These are phyloP conservation scores for Pseudoperonospora humuli DNA, from an alignment of 352 stramenopile genomes.

Conservation along the genomic window DNA sequence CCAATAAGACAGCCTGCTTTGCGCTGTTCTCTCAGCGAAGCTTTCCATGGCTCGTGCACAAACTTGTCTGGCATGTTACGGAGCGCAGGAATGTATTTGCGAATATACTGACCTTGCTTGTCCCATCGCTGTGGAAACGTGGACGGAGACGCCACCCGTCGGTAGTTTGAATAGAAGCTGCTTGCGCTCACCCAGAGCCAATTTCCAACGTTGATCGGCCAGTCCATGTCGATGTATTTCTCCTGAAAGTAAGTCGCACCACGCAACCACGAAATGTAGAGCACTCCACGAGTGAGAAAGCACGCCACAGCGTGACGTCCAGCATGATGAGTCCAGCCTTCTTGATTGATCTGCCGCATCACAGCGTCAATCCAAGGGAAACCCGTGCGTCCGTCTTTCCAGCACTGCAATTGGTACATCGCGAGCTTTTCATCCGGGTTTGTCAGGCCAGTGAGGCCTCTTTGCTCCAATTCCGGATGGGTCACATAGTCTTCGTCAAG, in stretches of 20 bases:
- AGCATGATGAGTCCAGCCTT: slow-evolving; percentile 83
- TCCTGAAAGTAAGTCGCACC: slow-evolving; percentile 87
- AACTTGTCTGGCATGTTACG: slow-evolving; percentile 90
- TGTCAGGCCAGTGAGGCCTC: not conserved
- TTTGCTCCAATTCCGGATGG: slow-evolving; percentile 4
- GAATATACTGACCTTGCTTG: slow-evolving; percentile 81
- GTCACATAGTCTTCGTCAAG: slow-evolving; percentile 21
- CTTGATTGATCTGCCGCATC: slow-evolving; percentile 87
- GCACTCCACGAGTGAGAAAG: slow-evolving; percentile 94
- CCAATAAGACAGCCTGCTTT: slow-evolving; percentile 83
- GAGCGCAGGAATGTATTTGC: slow-evolving; percentile 88
- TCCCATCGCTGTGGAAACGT: slow-evolving; percentile 93
- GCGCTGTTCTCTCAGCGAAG: slow-evolving; percentile 81
- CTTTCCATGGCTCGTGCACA: slow-evolving; percentile 97
- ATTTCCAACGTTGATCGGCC: slow-evolving; percentile 95
- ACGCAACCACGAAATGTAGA: slow-evolving; percentile 91
- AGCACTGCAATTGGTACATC: slow-evolving; percentile 61
- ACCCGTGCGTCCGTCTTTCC: slow-evolving; percentile 91
- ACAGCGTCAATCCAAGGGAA: slow-evolving; percentile 97
- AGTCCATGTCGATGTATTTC: slow-evolving; percentile 93
- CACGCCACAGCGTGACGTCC: slow-evolving; percentile 92
- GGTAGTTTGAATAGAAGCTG: slow-evolving; percentile 95
- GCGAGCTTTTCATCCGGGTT: slow-evolving; percentile 38
- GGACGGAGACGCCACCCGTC: slow-evolving; percentile 89
- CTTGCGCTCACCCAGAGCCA: slow-evolving; percentile 94